Base-by-base conservation (phyloP, 2,329 filamentous ascomycete species). In the Colletotrichum gigasporum region DNA sequence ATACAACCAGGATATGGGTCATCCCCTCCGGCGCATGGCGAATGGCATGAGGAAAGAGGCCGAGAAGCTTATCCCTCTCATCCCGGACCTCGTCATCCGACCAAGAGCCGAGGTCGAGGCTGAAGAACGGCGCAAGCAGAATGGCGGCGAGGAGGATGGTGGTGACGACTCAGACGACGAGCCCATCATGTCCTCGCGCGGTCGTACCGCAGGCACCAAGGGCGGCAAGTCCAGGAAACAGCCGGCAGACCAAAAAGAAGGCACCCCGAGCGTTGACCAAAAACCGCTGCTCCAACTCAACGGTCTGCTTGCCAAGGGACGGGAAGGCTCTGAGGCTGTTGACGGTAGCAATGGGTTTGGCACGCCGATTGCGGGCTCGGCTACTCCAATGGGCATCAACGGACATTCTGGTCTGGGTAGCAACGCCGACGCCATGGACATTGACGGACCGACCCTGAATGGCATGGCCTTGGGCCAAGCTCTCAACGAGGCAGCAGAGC, bases 21-120 rank as follows among this genome's bases (percentile, higher is more conserved):
- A 97, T 73, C 93, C 92, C 24, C 83, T 98, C 51, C 88, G 96
- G 42, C 94, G 96, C 74, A 96, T 97, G 84, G 96, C 96, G 11
- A 90, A 97, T 63, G 92, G 94, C 68, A 98, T 99, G 96, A 90
- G 94, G 69, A 98, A 96, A 75, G 94, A 98, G 79, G 97, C 96
- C 1, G 95, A 98, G 79, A 98, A 97, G 77, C 87, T 99, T 41
- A 94, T 97, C 12, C 94, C 94, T 5, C 82, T 98, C 39, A 99
- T 99, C 66, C 96, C 96, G 0, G 96, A 99, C 69, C 91, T 99
- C 69, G 86, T 90, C 22, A 93, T 99, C 68, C 87, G 94, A 68
- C 93, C 97, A 68, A 91, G 96, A 67, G 96, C 94, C 16, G 96
- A 98, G 75, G 94, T 98, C 6, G 96, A 99, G 78, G 92, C 92